Conservation (phyloP, 148 eudicot species). For the Vaccinium corymbosum region DNA sequence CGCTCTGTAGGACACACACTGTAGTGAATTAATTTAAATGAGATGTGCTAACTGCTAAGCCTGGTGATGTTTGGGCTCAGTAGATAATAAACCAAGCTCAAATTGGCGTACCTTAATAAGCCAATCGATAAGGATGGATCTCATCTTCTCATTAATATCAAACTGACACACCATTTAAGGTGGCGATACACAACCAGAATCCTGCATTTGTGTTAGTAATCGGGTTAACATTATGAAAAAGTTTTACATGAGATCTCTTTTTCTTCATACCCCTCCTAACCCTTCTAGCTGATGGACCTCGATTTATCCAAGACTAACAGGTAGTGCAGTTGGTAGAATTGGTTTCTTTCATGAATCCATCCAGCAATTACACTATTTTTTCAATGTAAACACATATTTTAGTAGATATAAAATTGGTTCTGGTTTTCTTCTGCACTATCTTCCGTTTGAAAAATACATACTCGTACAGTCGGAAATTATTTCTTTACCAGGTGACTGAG, state of each 20-base stretch:
- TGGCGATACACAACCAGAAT: constrained; percentile 42
- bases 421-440: neutral
- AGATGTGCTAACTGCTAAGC: neutral
- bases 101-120: constrained; percentile 57
- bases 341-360: neutral
- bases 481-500: neutral
- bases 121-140: constrained; percentile 82
- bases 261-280: neutral
- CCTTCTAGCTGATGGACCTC: neutral
- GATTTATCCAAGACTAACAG: neutral
- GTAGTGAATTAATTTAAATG: neutral
- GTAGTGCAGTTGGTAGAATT: neutral
- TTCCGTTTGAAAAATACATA: neutral
- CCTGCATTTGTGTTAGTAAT: constrained; percentile 26
- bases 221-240: too few relatives aligned
- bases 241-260: too few relatives aligned
- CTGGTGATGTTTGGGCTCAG: neutral
- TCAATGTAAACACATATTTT: neutral
- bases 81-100: neutral
- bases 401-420: neutral
- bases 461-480: neutral
- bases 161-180: constrained; percentile 55
- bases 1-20: neutral
- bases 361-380: neutral
- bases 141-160: constrained; percentile 69